phyloP scores from a whole-genome alignment of 75 land plant species.

The Sequoia sempervirens region DNA sequence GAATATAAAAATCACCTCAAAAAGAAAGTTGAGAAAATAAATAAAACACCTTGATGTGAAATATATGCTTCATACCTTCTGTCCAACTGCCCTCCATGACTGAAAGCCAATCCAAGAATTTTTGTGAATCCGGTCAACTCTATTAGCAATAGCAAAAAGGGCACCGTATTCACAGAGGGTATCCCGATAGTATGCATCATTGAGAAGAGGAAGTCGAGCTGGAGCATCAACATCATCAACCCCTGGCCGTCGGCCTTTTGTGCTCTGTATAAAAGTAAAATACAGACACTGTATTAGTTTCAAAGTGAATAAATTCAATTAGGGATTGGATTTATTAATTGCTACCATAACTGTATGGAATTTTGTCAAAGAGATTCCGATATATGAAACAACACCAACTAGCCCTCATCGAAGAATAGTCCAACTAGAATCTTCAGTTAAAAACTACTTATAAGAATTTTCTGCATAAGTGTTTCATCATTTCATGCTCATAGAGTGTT shows the following conservation, averaged over 20 bases:
- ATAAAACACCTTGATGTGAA: background rate
- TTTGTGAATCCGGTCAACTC: slow-evolving; percentile 78
- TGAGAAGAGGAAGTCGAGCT: slow-evolving; percentile 81
- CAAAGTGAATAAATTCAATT: background rate
- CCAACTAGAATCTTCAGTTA: background rate
- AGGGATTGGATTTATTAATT: background rate
- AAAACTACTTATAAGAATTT: background rate
- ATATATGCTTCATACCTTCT: slow-evolving; percentile 36
- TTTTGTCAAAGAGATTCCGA: background rate
- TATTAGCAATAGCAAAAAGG: slow-evolving; percentile 68
- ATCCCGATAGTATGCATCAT: slow-evolving; percentile 74
- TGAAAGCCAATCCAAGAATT: slow-evolving; percentile 98
- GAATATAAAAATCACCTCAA: slow-evolving; percentile 2
- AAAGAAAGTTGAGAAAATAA: background rate
- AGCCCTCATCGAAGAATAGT: background rate
- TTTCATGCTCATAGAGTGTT: background rate
- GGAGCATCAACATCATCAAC: slow-evolving; percentile 88
- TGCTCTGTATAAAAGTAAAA: slow-evolving; percentile 32
- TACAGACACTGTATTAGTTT: background rate
- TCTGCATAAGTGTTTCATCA: background rate
- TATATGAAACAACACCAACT: background rate
- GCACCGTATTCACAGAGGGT: slow-evolving; percentile 83
- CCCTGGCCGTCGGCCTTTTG: slow-evolving; percentile 69
- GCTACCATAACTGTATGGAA: background rate
- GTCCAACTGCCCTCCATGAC: slow-evolving; percentile 84